A percentile compares a stretch with the other conserved stretches of the same genome.
Conservation (phyloP, 2,329 filamentous ascomycete genomes). For the Fusarium citri region DNA sequence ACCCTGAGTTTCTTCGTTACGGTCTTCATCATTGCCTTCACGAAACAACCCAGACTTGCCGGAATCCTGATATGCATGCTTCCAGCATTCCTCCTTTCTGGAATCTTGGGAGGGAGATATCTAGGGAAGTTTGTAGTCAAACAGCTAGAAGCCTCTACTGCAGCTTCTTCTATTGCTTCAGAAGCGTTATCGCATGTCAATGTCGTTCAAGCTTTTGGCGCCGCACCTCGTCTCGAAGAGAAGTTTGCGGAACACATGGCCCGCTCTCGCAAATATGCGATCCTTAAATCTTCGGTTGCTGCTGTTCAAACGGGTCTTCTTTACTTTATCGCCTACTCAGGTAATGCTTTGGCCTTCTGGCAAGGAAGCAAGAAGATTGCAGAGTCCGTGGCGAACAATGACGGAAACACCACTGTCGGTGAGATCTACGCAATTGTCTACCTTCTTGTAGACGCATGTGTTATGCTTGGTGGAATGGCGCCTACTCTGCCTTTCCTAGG, state of each 20-base stretch:
- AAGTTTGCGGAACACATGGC: slow-evolving; percentile 60
- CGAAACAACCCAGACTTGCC: slow-evolving; percentile 70
- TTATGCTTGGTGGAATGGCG: slow-evolving; percentile 71
- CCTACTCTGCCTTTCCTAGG: slow-evolving; percentile 71
- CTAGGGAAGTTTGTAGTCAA: slow-evolving; percentile 61
- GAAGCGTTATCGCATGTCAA: slow-evolving; percentile 69
- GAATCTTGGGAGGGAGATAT: slow-evolving; percentile 66
- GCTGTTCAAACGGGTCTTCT: slow-evolving; percentile 69
- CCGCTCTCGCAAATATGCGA: slow-evolving; percentile 62
- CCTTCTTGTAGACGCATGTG: slow-evolving; percentile 70
- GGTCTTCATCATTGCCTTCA: slow-evolving; percentile 74
- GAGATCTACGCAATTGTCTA: slow-evolving; percentile 61
- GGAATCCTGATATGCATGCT: slow-evolving; percentile 72
- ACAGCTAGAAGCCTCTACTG: slow-evolving; percentile 58
- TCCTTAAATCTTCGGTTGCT: slow-evolving; percentile 66
- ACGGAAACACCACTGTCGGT: slow-evolving; percentile 54
- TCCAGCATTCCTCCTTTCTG: slow-evolving; percentile 71
- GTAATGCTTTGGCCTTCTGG: slow-evolving; percentile 76
- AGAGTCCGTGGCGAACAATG: slow-evolving; percentile 50
- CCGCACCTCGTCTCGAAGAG: slow-evolving; percentile 55
- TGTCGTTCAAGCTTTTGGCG: slow-evolving; percentile 72
- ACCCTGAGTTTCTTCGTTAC: slow-evolving; percentile 74
- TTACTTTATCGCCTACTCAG: slow-evolving; percentile 75
- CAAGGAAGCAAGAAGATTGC: slow-evolving; percentile 67
- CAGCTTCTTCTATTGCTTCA: slow-evolving; percentile 69